These are phyloP conservation scores for Carex scoparia DNA, from an alignment of 176 grass and related monocot genomes.

Conservation along the genomic window DNA sequence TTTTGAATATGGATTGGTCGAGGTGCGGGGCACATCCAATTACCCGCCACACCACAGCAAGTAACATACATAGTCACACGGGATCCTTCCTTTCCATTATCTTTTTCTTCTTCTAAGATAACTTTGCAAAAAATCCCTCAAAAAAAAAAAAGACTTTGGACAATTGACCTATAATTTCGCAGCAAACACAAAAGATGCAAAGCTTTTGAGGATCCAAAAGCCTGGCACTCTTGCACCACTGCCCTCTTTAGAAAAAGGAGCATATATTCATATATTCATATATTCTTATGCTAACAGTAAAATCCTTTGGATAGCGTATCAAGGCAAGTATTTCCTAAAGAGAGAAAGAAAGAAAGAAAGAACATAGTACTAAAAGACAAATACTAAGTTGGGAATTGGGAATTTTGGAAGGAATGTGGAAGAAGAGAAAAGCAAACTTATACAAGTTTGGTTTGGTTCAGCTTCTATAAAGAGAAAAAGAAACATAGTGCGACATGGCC, in stretches of 20 bases:
- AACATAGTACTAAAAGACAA: slow-evolving; percentile 8
- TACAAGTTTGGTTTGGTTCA: not conserved
- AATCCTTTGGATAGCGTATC: slow-evolving; percentile 17
- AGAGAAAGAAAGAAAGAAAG: slow-evolving; percentile 26
- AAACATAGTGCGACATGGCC: not conserved
- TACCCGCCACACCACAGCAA: not conserved
- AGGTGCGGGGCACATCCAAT: too few relatives aligned
- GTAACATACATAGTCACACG: not conserved
- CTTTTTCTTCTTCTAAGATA: slow-evolving; percentile 14
- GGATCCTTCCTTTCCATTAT: not conserved
- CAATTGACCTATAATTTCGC: slow-evolving; percentile 42
- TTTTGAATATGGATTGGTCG: too few relatives aligned
- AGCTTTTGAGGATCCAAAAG: slow-evolving; percentile 51
- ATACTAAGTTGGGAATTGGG: not conserved
- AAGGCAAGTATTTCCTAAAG: slow-evolving; percentile 23
- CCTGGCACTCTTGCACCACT: slow-evolving; percentile 22
- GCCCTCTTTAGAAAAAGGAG: not conserved
- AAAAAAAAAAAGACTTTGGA: not conserved
- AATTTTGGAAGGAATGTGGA: not conserved
- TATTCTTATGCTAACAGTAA: not conserved
- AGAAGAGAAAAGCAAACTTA: not conserved
- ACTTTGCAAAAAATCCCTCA: not conserved
- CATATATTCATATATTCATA: not conserved
- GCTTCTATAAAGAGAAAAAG: not conserved
- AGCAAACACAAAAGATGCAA: slow-evolving; percentile 55